Evolutionary conservation across 345 rosid genomes (phyloP).

Genomic region (Microcos paniculata): DNA sequence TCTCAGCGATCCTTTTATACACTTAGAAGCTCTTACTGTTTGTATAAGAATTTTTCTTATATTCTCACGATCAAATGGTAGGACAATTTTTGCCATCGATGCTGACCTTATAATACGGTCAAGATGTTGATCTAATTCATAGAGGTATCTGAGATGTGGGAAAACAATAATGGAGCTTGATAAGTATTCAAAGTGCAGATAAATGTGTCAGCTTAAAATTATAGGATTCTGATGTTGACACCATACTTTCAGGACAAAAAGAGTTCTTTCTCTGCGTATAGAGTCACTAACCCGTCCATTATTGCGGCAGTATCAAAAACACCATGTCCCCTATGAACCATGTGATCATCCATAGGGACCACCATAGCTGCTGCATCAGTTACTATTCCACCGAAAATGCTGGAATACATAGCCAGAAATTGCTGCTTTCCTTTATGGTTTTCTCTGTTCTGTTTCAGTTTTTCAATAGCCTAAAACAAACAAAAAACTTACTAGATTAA

Average conservation of each 20-base stretch:
- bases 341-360: conserved; percentile 89
- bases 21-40: conserved; percentile 66
- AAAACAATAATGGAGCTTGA: not conserved
- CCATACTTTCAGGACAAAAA: not conserved
- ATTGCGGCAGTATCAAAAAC: conserved; percentile 91
- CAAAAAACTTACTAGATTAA: not conserved
- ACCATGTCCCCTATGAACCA: conserved; percentile 96
- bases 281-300: conserved; percentile 61
- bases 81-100: conserved; percentile 65
- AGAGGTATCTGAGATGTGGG: conserved; percentile 50
- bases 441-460: conserved; percentile 44
- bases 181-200: too few relatives aligned
- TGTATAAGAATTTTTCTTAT: conserved; percentile 64
- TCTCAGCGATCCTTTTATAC: conserved; percentile 71
- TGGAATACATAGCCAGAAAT: conserved; percentile 85
- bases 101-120: conserved; percentile 86
- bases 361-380: conserved; percentile 83
- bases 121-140: conserved; percentile 89
- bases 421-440: conserved; percentile 51
- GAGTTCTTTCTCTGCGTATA: not conserved
- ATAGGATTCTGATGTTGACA: not conserved
- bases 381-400: conserved; percentile 73
- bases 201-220: not conserved
- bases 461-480: conserved; percentile 55
- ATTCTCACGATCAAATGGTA: conserved; percentile 55